Evolutionary conservation across 352 stramenopile genomes (phyloP).

Genomic region (Nothophytophthora sp.): DNA sequence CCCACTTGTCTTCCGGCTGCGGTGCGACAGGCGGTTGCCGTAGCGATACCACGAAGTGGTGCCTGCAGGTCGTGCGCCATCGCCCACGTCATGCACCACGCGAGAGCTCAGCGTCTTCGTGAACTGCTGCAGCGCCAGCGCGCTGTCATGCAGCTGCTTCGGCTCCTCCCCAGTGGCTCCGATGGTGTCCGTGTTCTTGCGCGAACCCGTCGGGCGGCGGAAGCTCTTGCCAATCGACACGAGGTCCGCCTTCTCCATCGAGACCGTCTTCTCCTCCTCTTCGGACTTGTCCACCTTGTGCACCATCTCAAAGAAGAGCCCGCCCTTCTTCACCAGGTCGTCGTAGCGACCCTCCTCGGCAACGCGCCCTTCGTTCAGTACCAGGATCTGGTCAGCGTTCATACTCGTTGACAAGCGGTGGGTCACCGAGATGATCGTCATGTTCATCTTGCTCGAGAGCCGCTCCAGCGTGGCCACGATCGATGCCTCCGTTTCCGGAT

Average conservation of each 20-base stretch:
- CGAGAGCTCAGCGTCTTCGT: constrained; percentile 80
- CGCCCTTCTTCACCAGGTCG: constrained; percentile 60
- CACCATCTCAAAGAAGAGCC: constrained; percentile 87
- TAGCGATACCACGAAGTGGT: constrained; percentile 79
- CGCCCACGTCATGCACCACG: constrained; percentile 58
- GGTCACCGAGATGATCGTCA: constrained; percentile 90
- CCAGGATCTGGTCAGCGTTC: constrained; percentile 83
- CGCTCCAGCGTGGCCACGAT: constrained; percentile 84
- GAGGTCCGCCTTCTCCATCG: constrained; percentile 27
- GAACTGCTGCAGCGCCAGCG: constrained; percentile 81
- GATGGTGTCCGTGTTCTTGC: constrained; percentile 54
- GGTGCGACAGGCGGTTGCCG: constrained; percentile 65
- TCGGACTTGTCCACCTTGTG: constrained; percentile 65
- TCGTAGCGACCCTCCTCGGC: constrained; percentile 83
- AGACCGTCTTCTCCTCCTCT: constrained; percentile 40
- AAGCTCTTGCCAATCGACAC: constrained; percentile 31
- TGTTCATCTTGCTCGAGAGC: constrained; percentile 83
- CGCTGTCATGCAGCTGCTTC: constrained; percentile 56
- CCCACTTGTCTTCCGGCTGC: constrained; percentile 60
- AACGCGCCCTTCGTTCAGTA: constrained; percentile 74
- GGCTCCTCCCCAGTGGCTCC: constrained; percentile 38
- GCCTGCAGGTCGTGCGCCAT: constrained; percentile 36
- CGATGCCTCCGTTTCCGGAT: constrained; percentile 85
- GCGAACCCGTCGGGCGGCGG: constrained; percentile 19
- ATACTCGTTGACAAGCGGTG: constrained; percentile 83